Conservation (phyloP, 306 rosid species). For the Castanea mollissima region DNA sequence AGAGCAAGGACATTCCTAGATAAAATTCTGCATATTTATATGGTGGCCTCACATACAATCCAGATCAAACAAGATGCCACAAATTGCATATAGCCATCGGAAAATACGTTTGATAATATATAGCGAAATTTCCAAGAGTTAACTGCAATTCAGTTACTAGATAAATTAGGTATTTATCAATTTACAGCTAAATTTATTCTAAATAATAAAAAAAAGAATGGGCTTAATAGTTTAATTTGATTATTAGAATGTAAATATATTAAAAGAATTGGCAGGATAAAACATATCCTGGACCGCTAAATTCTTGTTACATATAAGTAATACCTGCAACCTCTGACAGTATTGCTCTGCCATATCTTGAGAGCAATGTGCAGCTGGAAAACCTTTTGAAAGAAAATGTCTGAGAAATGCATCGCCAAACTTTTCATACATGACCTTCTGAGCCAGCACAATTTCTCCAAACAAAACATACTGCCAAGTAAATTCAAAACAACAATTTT, state of each 20-base stretch:
- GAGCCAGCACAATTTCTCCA: conserved; percentile 95
- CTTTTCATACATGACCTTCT: conserved; percentile 92
- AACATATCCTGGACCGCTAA: neutral
- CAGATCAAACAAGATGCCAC: neutral
- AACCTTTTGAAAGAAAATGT: conserved; percentile 49
- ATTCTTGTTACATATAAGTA: neutral
- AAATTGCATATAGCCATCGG: neutral
- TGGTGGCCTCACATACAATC: neutral
- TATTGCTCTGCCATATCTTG: conserved; percentile 80
- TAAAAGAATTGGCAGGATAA: neutral
- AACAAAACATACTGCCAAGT: conserved; percentile 73
- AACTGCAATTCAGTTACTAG: neutral
- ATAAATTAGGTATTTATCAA: neutral
- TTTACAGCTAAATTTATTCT: neutral
- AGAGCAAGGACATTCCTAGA: neutral
- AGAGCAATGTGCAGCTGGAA: conserved; percentile 76
- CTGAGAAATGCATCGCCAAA: conserved; percentile 79
- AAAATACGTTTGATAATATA: neutral
- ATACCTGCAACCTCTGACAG: conserved; percentile 86
- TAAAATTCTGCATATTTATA: neutral
- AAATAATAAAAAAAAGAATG: neutral
- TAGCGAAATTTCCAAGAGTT: neutral
- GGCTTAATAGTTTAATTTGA: neutral
- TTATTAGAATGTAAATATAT: neutral
- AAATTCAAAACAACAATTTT: neutral